Conservation (phyloP, 169 alveolate genomes). For the Eimeria maxima region DNA sequence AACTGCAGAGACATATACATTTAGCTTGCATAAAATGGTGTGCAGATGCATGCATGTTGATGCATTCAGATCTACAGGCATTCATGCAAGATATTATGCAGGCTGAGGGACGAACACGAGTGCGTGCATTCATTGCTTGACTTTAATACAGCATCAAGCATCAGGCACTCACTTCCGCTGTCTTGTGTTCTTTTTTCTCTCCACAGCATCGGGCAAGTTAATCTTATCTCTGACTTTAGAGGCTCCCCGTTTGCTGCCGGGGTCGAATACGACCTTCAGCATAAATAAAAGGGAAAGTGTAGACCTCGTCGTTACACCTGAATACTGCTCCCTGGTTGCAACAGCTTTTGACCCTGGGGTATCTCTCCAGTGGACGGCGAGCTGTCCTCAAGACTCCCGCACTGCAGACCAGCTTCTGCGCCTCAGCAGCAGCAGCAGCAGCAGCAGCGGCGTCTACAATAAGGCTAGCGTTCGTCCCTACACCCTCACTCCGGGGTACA, state of each 20-base stretch:
- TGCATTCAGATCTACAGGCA: not conserved
- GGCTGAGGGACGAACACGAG: not conserved
- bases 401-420: constrained; percentile 73
- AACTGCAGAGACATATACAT: too few species aligned
- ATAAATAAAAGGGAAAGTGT: constrained; percentile 27
- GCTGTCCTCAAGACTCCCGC: constrained; percentile 61
- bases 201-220: constrained; percentile 6
- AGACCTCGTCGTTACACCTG: constrained; percentile 3
- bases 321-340: constrained; percentile 57
- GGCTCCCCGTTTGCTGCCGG: not conserved
- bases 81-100: not conserved
- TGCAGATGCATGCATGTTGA: not conserved
- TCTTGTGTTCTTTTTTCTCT: not conserved
- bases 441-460: not conserved
- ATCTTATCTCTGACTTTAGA: not conserved
- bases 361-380: constrained; percentile 46
- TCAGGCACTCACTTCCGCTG: not conserved
- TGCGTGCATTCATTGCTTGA: not conserved
- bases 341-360: constrained; percentile 40
- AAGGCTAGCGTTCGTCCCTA: constrained; percentile 47
- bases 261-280: not conserved
- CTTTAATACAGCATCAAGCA: not conserved
- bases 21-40: not conserved
- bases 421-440: constrained; percentile 19
- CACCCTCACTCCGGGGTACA: constrained; percentile 53